phyloP scores from a whole-genome alignment of 1,284 basidiomycete species.

The Apiotrichum porosum region DNA sequence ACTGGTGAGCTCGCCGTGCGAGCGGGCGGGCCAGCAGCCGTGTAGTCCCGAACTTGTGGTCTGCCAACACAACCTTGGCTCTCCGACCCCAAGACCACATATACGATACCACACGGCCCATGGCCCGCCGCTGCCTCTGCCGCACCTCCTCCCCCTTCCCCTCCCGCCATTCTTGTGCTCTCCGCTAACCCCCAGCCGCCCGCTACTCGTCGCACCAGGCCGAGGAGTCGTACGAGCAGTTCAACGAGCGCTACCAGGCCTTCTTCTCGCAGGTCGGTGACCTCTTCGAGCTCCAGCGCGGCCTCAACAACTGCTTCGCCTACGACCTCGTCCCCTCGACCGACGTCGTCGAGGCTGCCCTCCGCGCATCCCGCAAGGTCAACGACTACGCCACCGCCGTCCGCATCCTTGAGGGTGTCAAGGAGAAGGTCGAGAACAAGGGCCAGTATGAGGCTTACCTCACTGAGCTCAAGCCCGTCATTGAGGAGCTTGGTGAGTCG shows the following conservation, averaged over 20 bases:
- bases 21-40: no score
- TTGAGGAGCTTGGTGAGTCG: slow-evolving; percentile 81
- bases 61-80: no score
- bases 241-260: slow-evolving; percentile 85
- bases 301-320: slow-evolving; percentile 98
- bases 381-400: slow-evolving; percentile 97
- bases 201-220: slow-evolving; percentile 24
- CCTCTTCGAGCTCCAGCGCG: slow-evolving; percentile 95
- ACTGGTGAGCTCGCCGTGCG: slow-evolving; percentile 39
- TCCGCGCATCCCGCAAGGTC: slow-evolving; percentile 83
- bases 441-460: slow-evolving; percentile 86
- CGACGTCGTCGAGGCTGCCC: slow-evolving; percentile 80
- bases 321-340: slow-evolving; percentile 95
- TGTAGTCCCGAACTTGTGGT: no score
- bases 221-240: slow-evolving; percentile 82
- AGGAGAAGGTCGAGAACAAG: slow-evolving; percentile 93
- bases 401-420: slow-evolving; percentile 85
- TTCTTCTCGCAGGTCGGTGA: slow-evolving; percentile 93
- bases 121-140: no score
- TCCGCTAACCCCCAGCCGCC: slow-evolving; percentile 29
- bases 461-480: slow-evolving; percentile 74
- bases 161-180: no score
- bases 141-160: no score
- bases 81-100: no score
- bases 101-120: no score